Evolutionary conservation across 148 eudicot genomes (phyloP), one percentile per base, ranked within the genome.

Genomic region (Spergularia marina): DNA sequence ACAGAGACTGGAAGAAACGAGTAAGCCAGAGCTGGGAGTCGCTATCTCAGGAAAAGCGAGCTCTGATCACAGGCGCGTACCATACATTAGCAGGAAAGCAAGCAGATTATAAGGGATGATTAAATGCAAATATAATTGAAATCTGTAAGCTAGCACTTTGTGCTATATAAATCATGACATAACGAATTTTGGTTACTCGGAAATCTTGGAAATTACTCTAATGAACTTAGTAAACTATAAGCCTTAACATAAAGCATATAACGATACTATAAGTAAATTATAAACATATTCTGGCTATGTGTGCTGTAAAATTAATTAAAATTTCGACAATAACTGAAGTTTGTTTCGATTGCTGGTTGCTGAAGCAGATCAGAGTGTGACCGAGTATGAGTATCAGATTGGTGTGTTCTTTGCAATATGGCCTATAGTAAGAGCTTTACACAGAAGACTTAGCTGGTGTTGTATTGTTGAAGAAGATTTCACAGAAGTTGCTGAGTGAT

Each of bases 401-500:
- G 36, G 36, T 30, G 36, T 30, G 4, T 30, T 30, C 4, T 30
- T 30, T 30, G 36, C 36, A 34, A 36, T 10, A 39, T n/a, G 34
- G 52, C 7, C 61, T 40, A 7, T 1, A 53, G 62, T 68, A 57
- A 21, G 34, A 21, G 55, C 25, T 51, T 73, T 7, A 47, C 49
- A 44, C 36, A 23, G 36, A 30, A 30, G 36, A 30, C 36, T 30
- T 30, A 5, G 36, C 13, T 3, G 21, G 65, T 25, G 23, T 23
- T 5, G 5, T 64, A 12, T 21, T 52, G 36, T 17, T 6, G 51
- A 57, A 56, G 25, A 53, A 53, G 53, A 54, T 21, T 76, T 79
- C 78, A 94, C 44, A 89, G 85, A 55, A 94, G 97, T 83, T 94
- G 97, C 84, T 94, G 97, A 61, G 97, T 84, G 83, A 94, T 87